Percentiles rank a stretch among this genome's conserved stretches.
phyloP scores from a whole-genome alignment of 139 green algal species.

The Coccomyxa sp. region DNA sequence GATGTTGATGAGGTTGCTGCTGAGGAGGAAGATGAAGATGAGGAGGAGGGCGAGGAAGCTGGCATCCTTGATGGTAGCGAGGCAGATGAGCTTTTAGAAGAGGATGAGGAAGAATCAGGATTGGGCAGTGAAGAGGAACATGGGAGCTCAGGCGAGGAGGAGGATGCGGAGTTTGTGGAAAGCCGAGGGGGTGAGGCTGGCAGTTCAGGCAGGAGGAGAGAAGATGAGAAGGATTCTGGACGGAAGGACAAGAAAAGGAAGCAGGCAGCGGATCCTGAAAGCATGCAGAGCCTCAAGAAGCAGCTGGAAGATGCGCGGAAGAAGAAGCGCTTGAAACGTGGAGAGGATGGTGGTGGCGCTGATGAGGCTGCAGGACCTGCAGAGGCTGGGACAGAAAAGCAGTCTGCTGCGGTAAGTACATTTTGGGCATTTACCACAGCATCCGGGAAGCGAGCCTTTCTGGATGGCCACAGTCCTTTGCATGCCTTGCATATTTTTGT shows the following conservation, averaged over 20 bases:
- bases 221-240: background rate
- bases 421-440: too few relatives aligned
- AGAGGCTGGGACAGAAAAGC: conserved; percentile 2
- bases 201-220: background rate
- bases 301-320: conserved; percentile 35
- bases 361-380: background rate
- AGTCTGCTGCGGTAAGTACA: too few relatives aligned
- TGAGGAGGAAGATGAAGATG: background rate
- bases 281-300: conserved; percentile 30
- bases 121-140: too few relatives aligned
- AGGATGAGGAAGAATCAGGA: too few relatives aligned
- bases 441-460: too few relatives aligned
- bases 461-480: too few relatives aligned
- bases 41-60: background rate
- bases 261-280: conserved; percentile 8
- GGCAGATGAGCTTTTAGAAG: too few relatives aligned
- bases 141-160: too few relatives aligned
- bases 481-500: too few relatives aligned
- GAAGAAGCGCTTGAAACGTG: conserved; percentile 16
- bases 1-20: background rate
- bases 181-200: background rate
- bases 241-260: conserved; percentile 12
- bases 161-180: background rate
- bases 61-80: too few relatives aligned
- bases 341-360: background rate